Evolutionary conservation across 2,329 filamentous ascomycete species (phyloP), one percentile per base, ranked within the genome.

Genomic region (Onygena corvina): DNA sequence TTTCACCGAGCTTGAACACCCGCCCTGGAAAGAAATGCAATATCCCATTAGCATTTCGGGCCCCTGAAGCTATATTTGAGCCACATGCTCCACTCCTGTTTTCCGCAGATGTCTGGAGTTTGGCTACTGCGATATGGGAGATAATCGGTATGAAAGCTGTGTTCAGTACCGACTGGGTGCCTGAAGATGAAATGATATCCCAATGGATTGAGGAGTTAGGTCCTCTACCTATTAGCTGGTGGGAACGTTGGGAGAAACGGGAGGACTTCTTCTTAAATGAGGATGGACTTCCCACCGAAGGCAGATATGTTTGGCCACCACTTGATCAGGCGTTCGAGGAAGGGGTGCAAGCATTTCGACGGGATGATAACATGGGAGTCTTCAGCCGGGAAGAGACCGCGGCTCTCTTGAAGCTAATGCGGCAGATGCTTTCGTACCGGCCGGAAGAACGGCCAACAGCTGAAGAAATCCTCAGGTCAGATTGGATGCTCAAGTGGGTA

Each of bases 91-190:
- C 54, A 6, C 53, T 62, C 0, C 47, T 58, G 30, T 62, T 52
- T 49, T 23, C 58, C 2, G 47, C 60, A 44, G 59, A 61, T 44
- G 60, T 63, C 7, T 62, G 60, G 60, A 61, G 58, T 36, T 33
- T 63, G 29, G 58, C 54, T 3, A 52, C 40, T 1, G 47, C 58
- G 4, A 61, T 62, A 9, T 63, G 58, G 58, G 57, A 60, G 52
- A 58, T 63, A 30, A 11, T 61, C 16, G 56, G 58, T 3, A 60
- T 59, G 55, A 58, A 59, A 35, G 49, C 56, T 0, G 49, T 59
- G 33, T 53, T 55, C 18, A 51, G 53, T n/a, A 51, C 1, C 31
- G 50, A 51, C 1, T 52, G 8, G 1, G 47, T 12, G 2, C 12
- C 34, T 6, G 49, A 38, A 9, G 52, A 55, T 50, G 50, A 52